These are phyloP conservation scores for Coemansia sp. DNA, from an alignment of 192 early-diverging fungal species.

Conservation along the genomic window DNA sequence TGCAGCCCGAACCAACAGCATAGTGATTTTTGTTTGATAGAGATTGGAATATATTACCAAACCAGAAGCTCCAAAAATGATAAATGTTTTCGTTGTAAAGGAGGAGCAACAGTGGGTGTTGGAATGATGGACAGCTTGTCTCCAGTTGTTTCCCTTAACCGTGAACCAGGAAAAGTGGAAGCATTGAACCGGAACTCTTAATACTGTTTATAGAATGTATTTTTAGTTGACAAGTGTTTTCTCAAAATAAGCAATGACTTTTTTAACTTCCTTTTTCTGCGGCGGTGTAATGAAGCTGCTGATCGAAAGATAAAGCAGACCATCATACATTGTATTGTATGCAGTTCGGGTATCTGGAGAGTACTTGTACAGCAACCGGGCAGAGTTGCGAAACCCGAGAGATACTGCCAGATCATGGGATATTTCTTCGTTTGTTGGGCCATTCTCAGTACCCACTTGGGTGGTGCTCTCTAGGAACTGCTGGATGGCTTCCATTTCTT, in stretches of 20 bases:
- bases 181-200: too few species aligned
- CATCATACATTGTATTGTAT: constrained; percentile 45
- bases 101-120: too few species aligned
- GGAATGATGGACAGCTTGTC: too few species aligned
- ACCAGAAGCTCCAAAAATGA: too few species aligned
- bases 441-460: constrained; percentile 16
- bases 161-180: too few species aligned
- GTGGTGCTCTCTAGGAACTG: constrained; percentile 28
- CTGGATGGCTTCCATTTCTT: constrained; percentile 33
- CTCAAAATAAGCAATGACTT: constrained; percentile 45
- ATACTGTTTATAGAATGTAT: neutral
- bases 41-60: too few species aligned
- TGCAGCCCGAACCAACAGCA: too few species aligned
- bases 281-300: constrained; percentile 30
- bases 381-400: constrained; percentile 36
- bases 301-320: constrained; percentile 32
- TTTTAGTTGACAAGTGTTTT: constrained; percentile 15
- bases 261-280: constrained; percentile 34
- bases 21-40: too few species aligned
- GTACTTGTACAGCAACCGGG: constrained; percentile 44
- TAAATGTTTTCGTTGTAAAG: too few species aligned
- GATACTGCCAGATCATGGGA: constrained; percentile 35
- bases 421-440: constrained; percentile 39
- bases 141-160: too few species aligned
- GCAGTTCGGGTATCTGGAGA: constrained; percentile 37